Evolutionary conservation across 495 filamentous ascomycete species (phyloP).

Genomic region (Polyplosphaeria fusca): DNA sequence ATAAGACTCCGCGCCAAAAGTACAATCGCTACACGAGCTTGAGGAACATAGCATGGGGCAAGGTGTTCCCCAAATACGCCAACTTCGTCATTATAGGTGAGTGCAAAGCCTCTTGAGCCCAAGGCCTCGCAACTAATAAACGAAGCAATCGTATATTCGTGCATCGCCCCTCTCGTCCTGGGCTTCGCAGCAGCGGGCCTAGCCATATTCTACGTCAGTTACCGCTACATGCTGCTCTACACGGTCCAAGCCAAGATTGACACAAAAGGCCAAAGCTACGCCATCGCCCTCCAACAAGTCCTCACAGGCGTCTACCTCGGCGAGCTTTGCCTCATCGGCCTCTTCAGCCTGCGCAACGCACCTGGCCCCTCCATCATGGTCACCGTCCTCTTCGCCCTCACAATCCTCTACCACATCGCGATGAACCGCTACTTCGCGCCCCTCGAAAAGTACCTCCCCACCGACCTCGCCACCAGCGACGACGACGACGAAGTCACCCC

Average conservation of each 20-base stretch:
- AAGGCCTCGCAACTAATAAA: background rate
- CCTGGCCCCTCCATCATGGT: slow-evolving; percentile 35
- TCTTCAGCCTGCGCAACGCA: slow-evolving; percentile 36
- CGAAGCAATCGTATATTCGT: slow-evolving; percentile 42
- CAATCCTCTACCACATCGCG: slow-evolving; percentile 35
- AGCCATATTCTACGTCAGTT: slow-evolving; percentile 39
- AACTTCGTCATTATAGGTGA: slow-evolving; percentile 41
- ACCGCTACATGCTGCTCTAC: slow-evolving; percentile 43
- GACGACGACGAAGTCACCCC: slow-evolving; percentile 30
- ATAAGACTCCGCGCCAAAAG: slow-evolving; percentile 41
- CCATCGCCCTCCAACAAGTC: slow-evolving; percentile 41
- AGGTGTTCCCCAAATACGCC: slow-evolving; percentile 42
- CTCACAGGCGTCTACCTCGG: slow-evolving; percentile 41
- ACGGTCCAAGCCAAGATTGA: slow-evolving; percentile 38
- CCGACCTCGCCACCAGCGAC: slow-evolving; percentile 32
- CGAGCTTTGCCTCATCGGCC: slow-evolving; percentile 41
- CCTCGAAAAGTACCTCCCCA: slow-evolving; percentile 38
- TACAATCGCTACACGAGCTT: slow-evolving; percentile 36
- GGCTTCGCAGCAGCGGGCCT: slow-evolving; percentile 41
- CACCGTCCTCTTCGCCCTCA: slow-evolving; percentile 36
- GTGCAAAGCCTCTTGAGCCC: background rate
- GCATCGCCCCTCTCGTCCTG: slow-evolving; percentile 43
- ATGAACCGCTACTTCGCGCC: slow-evolving; percentile 37
- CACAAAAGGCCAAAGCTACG: slow-evolving; percentile 41
- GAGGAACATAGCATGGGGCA: slow-evolving; percentile 38